A percentile compares a stretch with the other conserved stretches of the same genome.
phyloP scores from a whole-genome alignment of 371 early-diverging fungal species.

The Lichtheimia ramosa region DNA sequence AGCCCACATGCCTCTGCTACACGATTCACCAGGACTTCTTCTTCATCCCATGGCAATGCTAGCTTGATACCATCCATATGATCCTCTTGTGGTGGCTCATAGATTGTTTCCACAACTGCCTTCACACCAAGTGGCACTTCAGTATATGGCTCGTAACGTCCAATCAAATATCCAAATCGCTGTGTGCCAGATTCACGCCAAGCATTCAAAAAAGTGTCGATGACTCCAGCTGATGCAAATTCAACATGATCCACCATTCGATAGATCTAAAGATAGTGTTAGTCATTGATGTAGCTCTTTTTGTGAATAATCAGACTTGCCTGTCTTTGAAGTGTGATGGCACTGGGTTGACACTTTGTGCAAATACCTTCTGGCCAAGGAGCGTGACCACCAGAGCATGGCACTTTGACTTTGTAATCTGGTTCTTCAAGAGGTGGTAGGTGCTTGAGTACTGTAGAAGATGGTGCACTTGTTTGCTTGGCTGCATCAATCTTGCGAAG shows the following conservation, averaged over 20 bases:
- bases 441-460: slow-evolving; percentile 38
- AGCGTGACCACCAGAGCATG: slow-evolving; percentile 84
- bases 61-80: slow-evolving; percentile 85
- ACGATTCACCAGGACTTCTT: slow-evolving; percentile 59
- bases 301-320: slow-evolving; percentile 29
- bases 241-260: slow-evolving; percentile 99
- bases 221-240: slow-evolving; percentile 85
- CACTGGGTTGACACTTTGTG: slow-evolving; percentile 96
- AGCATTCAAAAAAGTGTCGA: slow-evolving; percentile 87
- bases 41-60: slow-evolving; percentile 53
- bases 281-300: neutral
- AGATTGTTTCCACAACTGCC: slow-evolving; percentile 95
- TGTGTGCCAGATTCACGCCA: slow-evolving; percentile 92
- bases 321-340: slow-evolving; percentile 89
- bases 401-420: slow-evolving; percentile 72
- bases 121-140: slow-evolving; percentile 97
- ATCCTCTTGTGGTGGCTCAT: slow-evolving; percentile 91
- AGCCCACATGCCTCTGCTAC: slow-evolving; percentile 82
- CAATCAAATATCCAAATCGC: slow-evolving; percentile 93
- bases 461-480: slow-evolving; percentile 58
- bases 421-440: slow-evolving; percentile 88
- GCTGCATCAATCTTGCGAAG: slow-evolving; percentile 73
- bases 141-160: slow-evolving; percentile 89
- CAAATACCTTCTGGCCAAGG: slow-evolving; percentile 96
- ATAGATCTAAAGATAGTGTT: slow-evolving; percentile 62